A percentile compares a stretch with the other conserved stretches of the same genome.
These are phyloP conservation scores for Collybia sordida DNA, from an alignment of 768 basidiomycete genomes.

Conservation along the genomic window DNA sequence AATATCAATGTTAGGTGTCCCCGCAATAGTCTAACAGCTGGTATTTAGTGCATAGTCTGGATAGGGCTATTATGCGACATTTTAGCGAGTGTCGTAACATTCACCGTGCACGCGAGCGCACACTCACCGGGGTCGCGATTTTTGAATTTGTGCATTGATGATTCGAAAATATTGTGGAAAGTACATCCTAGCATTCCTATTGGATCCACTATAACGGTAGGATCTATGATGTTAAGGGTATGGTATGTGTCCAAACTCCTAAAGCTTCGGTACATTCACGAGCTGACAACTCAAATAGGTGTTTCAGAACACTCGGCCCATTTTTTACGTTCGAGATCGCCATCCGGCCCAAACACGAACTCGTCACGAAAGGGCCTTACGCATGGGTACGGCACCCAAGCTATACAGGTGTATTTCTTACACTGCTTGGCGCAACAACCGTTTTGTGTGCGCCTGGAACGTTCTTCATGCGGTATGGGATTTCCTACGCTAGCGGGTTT, in stretches of 20 bases:
- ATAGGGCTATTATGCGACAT: conserved; percentile 20
- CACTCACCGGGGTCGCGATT: neutral
- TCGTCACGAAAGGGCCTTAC: conserved; percentile 43
- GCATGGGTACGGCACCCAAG: conserved; percentile 44
- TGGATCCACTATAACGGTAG: conserved; percentile 22
- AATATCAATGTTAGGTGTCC: neutral
- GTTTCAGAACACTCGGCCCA: conserved; percentile 36
- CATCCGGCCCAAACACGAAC: conserved; percentile 36
- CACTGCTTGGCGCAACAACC: conserved; percentile 30
- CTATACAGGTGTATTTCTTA: conserved; percentile 40
- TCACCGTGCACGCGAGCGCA: conserved; percentile 2
- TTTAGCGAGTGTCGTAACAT: conserved; percentile 3
- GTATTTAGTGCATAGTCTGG: conserved; percentile 27
- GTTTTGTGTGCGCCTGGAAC: conserved; percentile 30
- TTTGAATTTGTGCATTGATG: conserved; percentile 1
- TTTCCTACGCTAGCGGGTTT: conserved; percentile 20
- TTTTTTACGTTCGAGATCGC: conserved; percentile 46
- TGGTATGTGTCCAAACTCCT: conserved; percentile 21
- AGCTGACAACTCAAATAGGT: conserved; percentile 21
- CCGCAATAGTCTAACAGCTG: too few species aligned
- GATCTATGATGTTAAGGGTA: conserved; percentile 26
- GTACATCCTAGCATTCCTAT: conserved; percentile 21
- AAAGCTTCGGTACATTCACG: neutral
- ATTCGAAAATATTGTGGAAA: conserved; percentile 9
- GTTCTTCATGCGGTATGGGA: conserved; percentile 26